phyloP scores from a whole-genome alignment of 2,329 filamentous ascomycete genomes.

The Sarocladiaceae sp. region DNA sequence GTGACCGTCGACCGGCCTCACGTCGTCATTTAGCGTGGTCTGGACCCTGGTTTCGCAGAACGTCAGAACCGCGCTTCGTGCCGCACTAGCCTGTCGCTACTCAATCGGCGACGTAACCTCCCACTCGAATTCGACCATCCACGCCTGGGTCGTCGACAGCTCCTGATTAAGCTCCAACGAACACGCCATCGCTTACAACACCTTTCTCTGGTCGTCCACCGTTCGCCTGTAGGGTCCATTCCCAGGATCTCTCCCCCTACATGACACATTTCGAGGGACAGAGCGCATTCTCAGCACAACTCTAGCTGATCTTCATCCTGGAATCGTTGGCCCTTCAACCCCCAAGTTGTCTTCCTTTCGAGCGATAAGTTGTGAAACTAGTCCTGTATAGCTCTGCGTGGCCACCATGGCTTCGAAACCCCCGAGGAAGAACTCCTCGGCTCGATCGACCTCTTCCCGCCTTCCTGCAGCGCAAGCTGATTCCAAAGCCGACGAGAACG shows the following conservation, averaged over 20 bases:
- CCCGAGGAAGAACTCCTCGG: slow-evolving; percentile 21
- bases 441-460: slow-evolving; percentile 26
- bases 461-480: slow-evolving; percentile 17
- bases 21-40: no score
- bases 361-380: slow-evolving; percentile 19
- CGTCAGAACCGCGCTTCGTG: not conserved
- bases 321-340: no score
- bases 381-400: slow-evolving; percentile 21
- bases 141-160: not conserved
- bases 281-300: no score
- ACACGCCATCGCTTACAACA: slow-evolving; percentile 3
- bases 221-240: no score
- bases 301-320: no score
- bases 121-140: not conserved
- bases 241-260: no score
- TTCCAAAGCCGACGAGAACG: slow-evolving; percentile 21
- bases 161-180: not conserved
- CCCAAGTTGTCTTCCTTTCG: not conserved
- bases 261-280: no score
- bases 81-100: not conserved
- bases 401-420: slow-evolving; percentile 29
- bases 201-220: no score
- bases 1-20: no score
- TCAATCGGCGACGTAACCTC: slow-evolving; percentile 1
- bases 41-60: slow-evolving; percentile 6